phyloP scores from a whole-genome alignment of 1,139 yeast genomes.

The Wickerhamomyces sp. region DNA sequence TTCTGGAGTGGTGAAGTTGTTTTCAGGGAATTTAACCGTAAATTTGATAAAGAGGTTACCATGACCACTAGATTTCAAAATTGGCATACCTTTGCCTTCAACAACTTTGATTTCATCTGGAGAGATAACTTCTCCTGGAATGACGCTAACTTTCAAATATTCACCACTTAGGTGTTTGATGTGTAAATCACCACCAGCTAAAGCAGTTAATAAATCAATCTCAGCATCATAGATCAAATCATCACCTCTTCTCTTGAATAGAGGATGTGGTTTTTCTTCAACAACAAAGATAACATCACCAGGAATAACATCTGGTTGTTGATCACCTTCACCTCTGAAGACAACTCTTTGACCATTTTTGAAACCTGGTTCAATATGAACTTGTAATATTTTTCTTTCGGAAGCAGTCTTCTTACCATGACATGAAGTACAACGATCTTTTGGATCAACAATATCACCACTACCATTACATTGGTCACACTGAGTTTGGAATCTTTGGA shows the following conservation, averaged over 20 bases:
- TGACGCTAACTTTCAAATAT: constrained; percentile 72
- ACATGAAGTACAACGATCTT: constrained; percentile 87
- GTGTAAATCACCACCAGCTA: constrained; percentile 92
- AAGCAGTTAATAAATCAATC: constrained; percentile 86
- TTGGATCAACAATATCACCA: constrained; percentile 84
- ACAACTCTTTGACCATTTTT: constrained; percentile 87
- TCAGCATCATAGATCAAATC: constrained; percentile 84
- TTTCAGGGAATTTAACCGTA: constrained; percentile 65
- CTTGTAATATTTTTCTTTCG: constrained; percentile 92
- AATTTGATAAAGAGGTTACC: constrained; percentile 74
- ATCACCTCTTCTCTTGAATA: constrained; percentile 83
- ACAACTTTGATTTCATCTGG: constrained; percentile 81
- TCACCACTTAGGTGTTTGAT: constrained; percentile 87
- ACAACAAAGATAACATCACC: constrained; percentile 94
- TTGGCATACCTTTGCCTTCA: constrained; percentile 95
- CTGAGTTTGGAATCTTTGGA: constrained; percentile 93
- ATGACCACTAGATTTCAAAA: constrained; percentile 67
- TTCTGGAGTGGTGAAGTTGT: constrained; percentile 61
- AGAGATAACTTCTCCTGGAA: constrained; percentile 90
- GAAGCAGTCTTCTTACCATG: constrained; percentile 81
- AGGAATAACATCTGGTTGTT: constrained; percentile 90
- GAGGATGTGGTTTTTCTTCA: constrained; percentile 80
- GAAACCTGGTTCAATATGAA: constrained; percentile 97
- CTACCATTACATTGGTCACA: constrained; percentile 92
- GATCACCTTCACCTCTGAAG: constrained; percentile 96